Conservation (phyloP, 2,329 filamentous ascomycete genomes). For the Metarhizium rileyi region DNA sequence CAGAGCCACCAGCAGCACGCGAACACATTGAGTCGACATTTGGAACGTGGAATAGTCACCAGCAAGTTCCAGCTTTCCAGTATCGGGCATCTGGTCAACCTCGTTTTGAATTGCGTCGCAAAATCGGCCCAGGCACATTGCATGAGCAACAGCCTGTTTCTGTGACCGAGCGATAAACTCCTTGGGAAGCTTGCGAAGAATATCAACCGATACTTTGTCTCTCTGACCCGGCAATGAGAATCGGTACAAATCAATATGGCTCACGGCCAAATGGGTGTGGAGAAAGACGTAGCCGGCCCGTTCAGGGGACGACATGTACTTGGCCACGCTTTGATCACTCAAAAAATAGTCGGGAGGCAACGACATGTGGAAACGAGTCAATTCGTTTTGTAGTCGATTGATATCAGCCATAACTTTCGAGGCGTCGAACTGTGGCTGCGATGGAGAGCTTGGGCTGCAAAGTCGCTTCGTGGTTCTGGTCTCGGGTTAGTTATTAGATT, state of each 20-base stretch:
- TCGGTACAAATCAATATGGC: conserved; percentile 30
- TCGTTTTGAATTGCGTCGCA: conserved; percentile 23
- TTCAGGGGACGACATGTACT: conserved; percentile 21
- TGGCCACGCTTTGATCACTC: conserved; percentile 23
- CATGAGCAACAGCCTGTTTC: conserved; percentile 29
- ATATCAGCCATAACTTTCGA: conserved; percentile 29
- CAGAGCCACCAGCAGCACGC: conserved; percentile 25
- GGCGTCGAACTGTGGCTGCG: conserved; percentile 18
- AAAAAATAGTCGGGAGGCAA: conserved; percentile 24
- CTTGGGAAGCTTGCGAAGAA: conserved; percentile 23
- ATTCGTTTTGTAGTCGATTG: conserved; percentile 26
- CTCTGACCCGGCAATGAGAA: conserved; percentile 27
- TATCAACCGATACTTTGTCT: conserved; percentile 21
- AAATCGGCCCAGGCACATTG: conserved; percentile 27
- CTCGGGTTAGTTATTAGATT: background rate
- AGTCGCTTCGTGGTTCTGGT: conserved; percentile 18
- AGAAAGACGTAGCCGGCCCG: conserved; percentile 27
- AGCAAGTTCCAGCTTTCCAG: conserved; percentile 16
- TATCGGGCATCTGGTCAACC: conserved; percentile 15
- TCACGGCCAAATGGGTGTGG: conserved; percentile 25
- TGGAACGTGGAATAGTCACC: conserved; percentile 23
- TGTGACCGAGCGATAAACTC: conserved; percentile 27
- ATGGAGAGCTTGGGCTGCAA: conserved; percentile 10
- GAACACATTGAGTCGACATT: conserved; percentile 20
- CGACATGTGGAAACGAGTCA: conserved; percentile 25